Base-by-base conservation (phyloP, 352 stramenopile genomes). In the Phytophthora citrophthora region DNA sequence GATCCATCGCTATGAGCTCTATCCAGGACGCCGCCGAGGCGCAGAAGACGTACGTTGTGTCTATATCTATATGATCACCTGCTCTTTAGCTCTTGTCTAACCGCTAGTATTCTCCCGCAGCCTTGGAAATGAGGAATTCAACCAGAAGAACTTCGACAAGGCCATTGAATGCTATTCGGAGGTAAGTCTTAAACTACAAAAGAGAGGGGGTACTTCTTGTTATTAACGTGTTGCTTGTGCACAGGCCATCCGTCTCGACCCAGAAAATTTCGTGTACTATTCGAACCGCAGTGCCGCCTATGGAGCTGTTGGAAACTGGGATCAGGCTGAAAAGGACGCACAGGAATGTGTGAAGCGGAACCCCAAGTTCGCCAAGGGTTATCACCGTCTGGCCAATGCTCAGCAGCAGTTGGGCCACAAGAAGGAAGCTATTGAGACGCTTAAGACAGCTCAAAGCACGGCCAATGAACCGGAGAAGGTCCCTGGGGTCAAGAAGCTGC, bases 81-180 rank as follows among this genome's bases (percentile, higher is more conserved):
- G 3, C 16, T 52, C 34, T 50, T 11, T 11, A 64, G 1, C 29
- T 4, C 9, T 20, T 34, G 0, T 38, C 4, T 31, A 16, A 6
- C 34, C 11, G 29, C 3, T 5, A 51, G 15, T 32, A 47, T 6
- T 60, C 39, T 60, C 11, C 29, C 13, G 39, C 45, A 91, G 80
- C 18, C 74, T 94, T 27, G 86, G 86, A 23, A 94, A 94, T 60
- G 83, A 93, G 41, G 86, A 94, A 66, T 94, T 94, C 68, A 94
- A 92, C 56, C 60, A 81, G 44, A 94, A 94, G 70, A 92, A 89
- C 79, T 94, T 91, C 49, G 83, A 78, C 64, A 89, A 91, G 64
- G 85, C 85, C 41, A 72, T 91, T 54, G 79, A 89, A 59, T 81
- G 83, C 61, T 94, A 94, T 74, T 86, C 77, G 24, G 81, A 94